phyloP scores from a whole-genome alignment of 2,329 filamentous ascomycete genomes.

The Alternaria dauci region DNA sequence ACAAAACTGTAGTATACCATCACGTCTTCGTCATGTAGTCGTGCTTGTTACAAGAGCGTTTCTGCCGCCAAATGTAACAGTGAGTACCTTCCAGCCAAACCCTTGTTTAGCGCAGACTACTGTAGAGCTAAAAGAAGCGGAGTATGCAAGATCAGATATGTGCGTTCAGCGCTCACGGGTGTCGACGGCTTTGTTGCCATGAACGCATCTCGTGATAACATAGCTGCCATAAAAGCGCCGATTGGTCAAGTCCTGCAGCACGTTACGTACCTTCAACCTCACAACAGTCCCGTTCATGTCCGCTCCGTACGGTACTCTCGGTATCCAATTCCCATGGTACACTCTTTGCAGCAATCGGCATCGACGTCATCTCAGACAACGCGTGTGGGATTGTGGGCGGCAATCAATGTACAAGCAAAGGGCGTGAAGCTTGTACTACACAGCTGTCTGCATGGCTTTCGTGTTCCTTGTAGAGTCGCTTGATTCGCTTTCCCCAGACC shows the following conservation, averaged over 20 bases:
- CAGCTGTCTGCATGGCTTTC: conserved; percentile 13
- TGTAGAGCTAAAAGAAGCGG: not conserved
- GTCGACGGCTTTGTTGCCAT: conserved; percentile 36
- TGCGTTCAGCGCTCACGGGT: conserved; percentile 35
- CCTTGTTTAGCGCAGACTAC: not conserved
- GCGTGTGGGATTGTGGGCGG: not conserved
- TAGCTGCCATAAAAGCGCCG: conserved; percentile 20
- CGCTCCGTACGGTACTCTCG: not conserved
- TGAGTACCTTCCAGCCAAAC: not conserved
- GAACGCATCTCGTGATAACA: conserved; percentile 15
- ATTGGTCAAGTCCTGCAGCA: conserved; percentile 25
- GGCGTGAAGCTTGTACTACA: conserved; percentile 17
- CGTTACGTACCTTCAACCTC: conserved; percentile 32
- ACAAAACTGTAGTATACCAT: not conserved
- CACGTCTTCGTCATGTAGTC: not conserved
- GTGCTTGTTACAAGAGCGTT: not conserved
- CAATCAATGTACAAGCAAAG: conserved; percentile 10
- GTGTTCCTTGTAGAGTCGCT: conserved; percentile 26
- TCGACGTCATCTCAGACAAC: not conserved
- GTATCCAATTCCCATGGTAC: conserved; percentile 2
- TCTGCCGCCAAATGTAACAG: not conserved
- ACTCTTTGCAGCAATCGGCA: not conserved
- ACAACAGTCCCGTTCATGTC: not conserved
- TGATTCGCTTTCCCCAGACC: conserved; percentile 37
- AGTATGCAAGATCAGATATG: conserved; percentile 4